Conservation (phyloP, 2,329 filamentous ascomycete genomes). For the Aspergillus flavus region DNA sequence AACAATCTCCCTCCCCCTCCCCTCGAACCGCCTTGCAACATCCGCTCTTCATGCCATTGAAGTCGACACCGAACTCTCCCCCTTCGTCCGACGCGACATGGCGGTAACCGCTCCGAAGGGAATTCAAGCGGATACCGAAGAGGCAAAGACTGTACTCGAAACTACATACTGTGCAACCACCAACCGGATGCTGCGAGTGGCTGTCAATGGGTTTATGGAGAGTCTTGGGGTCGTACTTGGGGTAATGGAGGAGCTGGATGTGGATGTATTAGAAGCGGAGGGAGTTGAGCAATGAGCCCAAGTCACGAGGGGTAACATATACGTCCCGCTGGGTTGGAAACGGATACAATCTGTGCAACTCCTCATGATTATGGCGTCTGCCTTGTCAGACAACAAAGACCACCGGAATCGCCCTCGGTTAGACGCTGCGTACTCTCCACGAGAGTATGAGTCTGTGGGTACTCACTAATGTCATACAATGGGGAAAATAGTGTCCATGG, state of each 20-base stretch:
- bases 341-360: background rate
- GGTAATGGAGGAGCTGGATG: constrained; percentile 88
- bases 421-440: background rate
- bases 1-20: constrained; percentile 77
- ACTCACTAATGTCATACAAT: background rate
- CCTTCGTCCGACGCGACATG: constrained; percentile 75
- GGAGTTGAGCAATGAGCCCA: constrained; percentile 25
- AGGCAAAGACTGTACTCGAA: constrained; percentile 60
- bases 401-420: background rate
- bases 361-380: background rate
- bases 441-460: background rate
- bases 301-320: background rate
- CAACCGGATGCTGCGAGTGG: constrained; percentile 93
- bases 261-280: constrained; percentile 68
- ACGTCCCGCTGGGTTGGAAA: background rate
- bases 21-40: constrained; percentile 73
- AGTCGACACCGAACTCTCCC: constrained; percentile 88
- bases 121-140: constrained; percentile 22
- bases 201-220: constrained; percentile 96
- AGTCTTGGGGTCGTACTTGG: constrained; percentile 80
- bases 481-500: background rate
- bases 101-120: constrained; percentile 50
- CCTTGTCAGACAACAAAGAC: background rate
- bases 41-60: constrained; percentile 74
- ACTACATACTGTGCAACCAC: constrained; percentile 85